Evolutionary conservation across 768 basidiomycete species (phyloP).

Genomic region (Cyathus striatus): DNA sequence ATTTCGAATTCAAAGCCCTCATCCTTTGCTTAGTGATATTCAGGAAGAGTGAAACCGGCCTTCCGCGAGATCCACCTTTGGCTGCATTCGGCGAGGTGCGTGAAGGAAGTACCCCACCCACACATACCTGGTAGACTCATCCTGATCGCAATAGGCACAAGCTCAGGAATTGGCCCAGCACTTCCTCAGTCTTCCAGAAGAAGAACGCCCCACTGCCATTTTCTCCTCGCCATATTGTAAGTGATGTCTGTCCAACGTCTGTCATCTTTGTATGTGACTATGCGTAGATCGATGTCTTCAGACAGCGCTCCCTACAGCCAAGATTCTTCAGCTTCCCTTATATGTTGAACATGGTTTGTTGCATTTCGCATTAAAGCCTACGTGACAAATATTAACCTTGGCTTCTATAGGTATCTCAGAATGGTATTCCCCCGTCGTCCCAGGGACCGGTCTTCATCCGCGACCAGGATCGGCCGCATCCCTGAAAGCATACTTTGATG

Average conservation of each 20-base stretch:
- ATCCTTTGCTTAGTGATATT: slow-evolving; percentile 4
- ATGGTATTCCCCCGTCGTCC: slow-evolving; percentile 72
- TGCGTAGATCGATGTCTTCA: slow-evolving; percentile 37
- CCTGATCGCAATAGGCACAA: slow-evolving; percentile 42
- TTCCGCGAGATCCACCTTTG: slow-evolving; percentile 69
- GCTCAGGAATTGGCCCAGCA: slow-evolving; percentile 67
- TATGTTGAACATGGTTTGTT: slow-evolving; percentile 84
- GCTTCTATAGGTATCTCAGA: slow-evolving; percentile 53
- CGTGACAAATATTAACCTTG: background rate
- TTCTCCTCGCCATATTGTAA: slow-evolving; percentile 85
- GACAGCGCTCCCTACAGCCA: slow-evolving; percentile 62
- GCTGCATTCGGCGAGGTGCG: slow-evolving; percentile 66
- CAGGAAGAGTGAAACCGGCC: slow-evolving; percentile 63
- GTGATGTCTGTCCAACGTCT: slow-evolving; percentile 6
- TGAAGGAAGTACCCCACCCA: background rate
- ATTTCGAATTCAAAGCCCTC: background rate
- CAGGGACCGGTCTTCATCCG: slow-evolving; percentile 70
- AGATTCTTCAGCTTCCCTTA: slow-evolving; percentile 60
- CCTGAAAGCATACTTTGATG: slow-evolving; percentile 50
- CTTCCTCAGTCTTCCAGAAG: slow-evolving; percentile 57
- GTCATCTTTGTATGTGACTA: background rate
- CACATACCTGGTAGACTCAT: background rate
- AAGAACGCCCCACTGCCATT: slow-evolving; percentile 69
- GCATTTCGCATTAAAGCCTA: too few species aligned
- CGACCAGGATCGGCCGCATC: slow-evolving; percentile 55